These are phyloP conservation scores for Penstemon davidsonii DNA, from an alignment of 257 asterid species.

Conservation along the genomic window DNA sequence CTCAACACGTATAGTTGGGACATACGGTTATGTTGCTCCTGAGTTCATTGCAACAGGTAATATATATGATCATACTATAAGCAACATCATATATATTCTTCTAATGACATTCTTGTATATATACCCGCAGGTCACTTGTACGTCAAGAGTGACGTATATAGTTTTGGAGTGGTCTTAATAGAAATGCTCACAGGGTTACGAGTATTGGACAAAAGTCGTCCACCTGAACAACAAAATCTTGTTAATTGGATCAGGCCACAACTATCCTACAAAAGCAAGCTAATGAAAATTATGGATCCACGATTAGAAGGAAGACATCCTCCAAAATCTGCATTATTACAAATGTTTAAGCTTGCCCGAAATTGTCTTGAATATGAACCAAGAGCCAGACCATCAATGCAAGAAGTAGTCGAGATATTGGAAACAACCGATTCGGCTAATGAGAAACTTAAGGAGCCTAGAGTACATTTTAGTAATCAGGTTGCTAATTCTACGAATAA, in stretches of 20 bases:
- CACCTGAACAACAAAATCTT: constrained; percentile 40
- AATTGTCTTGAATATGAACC: constrained; percentile 50
- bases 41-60: constrained; percentile 60
- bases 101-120: too few species aligned
- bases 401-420: constrained; percentile 43
- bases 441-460: constrained; percentile 38
- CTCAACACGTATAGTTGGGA: constrained; percentile 53
- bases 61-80: neutral
- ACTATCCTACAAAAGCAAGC: constrained; percentile 45
- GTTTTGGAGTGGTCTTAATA: constrained; percentile 52
- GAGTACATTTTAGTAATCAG: constrained; percentile 28
- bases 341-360: constrained; percentile 46
- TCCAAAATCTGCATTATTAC: constrained; percentile 34
- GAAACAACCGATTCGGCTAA: constrained; percentile 35
- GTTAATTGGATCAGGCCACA: constrained; percentile 58
- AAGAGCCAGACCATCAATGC: constrained; percentile 55
- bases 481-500: neutral
- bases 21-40: constrained; percentile 57
- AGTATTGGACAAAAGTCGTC: constrained; percentile 46
- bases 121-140: constrained; percentile 50
- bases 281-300: constrained; percentile 48
- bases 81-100: too few species aligned
- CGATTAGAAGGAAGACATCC: constrained; percentile 50
- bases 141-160: constrained; percentile 60
- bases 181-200: constrained; percentile 59